These are phyloP conservation scores for Solanum chaucha DNA, from an alignment of 257 asterid species.

Conservation along the genomic window DNA sequence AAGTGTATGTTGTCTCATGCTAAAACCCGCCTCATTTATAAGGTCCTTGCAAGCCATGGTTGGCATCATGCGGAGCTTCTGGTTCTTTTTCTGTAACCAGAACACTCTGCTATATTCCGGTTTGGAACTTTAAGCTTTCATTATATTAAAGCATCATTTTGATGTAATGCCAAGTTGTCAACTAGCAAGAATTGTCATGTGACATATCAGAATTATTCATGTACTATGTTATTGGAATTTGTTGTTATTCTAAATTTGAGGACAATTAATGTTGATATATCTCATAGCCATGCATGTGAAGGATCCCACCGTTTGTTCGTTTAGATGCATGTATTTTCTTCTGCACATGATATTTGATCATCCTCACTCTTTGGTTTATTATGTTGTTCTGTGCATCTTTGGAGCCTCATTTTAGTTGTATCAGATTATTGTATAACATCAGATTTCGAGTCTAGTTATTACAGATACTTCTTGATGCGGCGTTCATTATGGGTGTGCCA, in stretches of 20 bases:
- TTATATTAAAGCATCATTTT: not conserved
- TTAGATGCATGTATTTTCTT: not conserved
- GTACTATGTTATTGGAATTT: not conserved
- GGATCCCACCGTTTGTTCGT: not conserved
- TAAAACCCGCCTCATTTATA: not conserved
- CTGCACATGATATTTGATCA: not conserved
- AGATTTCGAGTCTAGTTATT: not conserved
- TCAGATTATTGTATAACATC: not conserved
- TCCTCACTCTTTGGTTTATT: not conserved
- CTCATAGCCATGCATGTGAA: not conserved
- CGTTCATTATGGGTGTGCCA: not conserved
- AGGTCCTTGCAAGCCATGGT: not conserved
- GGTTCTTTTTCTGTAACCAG: not conserved
- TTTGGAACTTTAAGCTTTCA: not conserved
- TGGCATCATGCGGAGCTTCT: not conserved
- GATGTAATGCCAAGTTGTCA: not conserved
- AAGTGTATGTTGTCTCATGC: not conserved
- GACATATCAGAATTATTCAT: not conserved
- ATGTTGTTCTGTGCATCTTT: not conserved
- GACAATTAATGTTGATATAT: not conserved
- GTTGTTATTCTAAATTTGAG: not conserved
- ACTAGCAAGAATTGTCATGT: not conserved
- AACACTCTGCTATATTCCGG: not conserved
- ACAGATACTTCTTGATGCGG: not conserved
- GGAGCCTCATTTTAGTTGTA: not conserved